Percentiles rank a stretch among this genome's conserved stretches.
Conservation (phyloP, 2,329 filamentous ascomycete species). For the Trichoderma polysporum region DNA sequence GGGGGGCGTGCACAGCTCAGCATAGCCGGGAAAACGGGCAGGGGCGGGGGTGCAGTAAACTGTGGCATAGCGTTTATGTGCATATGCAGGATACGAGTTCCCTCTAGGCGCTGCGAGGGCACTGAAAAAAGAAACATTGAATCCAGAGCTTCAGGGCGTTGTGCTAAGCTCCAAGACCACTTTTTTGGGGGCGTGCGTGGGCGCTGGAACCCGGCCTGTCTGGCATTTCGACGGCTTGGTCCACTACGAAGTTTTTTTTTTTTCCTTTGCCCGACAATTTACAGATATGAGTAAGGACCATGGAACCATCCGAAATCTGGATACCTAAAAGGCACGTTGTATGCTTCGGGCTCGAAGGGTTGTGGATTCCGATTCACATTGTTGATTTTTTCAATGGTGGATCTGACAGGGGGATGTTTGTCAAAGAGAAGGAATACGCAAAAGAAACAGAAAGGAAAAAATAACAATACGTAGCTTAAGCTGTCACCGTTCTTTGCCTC, state of each 20-base stretch:
- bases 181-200: slow-evolving; percentile 9
- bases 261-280: background rate
- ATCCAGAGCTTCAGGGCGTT: slow-evolving; percentile 9
- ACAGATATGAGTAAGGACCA: slow-evolving; percentile 5
- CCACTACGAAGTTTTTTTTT: slow-evolving; percentile 8
- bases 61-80: background rate
- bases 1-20: slow-evolving; percentile 6
- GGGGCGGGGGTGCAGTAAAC: background rate
- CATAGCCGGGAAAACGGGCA: slow-evolving; percentile 2
- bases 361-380: background rate
- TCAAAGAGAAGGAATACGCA: background rate
- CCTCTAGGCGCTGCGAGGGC: background rate
- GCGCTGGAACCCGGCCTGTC: slow-evolving; percentile 16
- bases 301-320: slow-evolving; percentile 6
- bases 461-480: background rate
- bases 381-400: background rate
- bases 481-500: slow-evolving; percentile 16
- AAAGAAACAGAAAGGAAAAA: background rate
- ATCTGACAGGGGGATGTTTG: background rate
- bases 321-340: background rate
- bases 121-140: background rate
- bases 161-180: slow-evolving; percentile 16
- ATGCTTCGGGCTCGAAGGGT: background rate
- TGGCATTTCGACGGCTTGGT: slow-evolving; percentile 2
- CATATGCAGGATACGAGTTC: slow-evolving; percentile 7